Base-by-base conservation (phyloP, 1,139 yeast species). In the Zygoascus meyerae region DNA sequence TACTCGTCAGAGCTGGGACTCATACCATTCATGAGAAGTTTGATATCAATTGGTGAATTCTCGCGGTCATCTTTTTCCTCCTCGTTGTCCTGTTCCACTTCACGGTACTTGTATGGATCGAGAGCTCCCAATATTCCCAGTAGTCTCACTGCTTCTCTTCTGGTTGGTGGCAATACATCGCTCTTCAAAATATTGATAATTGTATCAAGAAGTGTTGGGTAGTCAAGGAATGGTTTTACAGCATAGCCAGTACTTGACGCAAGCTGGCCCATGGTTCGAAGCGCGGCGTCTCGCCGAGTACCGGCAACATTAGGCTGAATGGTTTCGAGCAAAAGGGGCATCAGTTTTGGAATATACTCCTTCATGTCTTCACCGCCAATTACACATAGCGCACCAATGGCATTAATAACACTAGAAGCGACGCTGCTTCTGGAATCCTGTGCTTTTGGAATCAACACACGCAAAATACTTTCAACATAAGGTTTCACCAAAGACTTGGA, bases 121-220 rank as follows among this genome's bases (percentile, higher is more conserved):
- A 94, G 71, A 0, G 98, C 98, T 50, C 99, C 99, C 39, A 94
- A 70, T 34, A 90, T 89, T 60, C 99, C 99, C 52, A 92, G 70
- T 17, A 92, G 68, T 55, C 92, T 74, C 0, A 92, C 96, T 0
- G 96, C 84, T 63, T 90, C 97, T 49, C 96, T 72, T 57, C 94
- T 77, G 5, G 86, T 81, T 3, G 77, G 69, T 1, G 82, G 76
- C 0, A 94, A 80, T 11, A 83, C 78, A 57, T 89, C 97, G 53
- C 89, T 80, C 54, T 84, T 85, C 50, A 92, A 70, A 37, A 92
- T 87, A 41, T 81, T 82, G 3, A 90, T 87, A 34, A 92, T 70
- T 66, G 86, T 79, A 7, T 94, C 90, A 35, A 92, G 69, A 28
- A 94, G 70, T 57, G 86, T 92, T 0, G 98, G 98, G 60, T 89